A percentile compares a stretch with the other conserved stretches of the same genome.
These are phyloP conservation scores for Canariomyces notabilis DNA, from an alignment of 2,329 filamentous ascomycete species.

Conservation along the genomic window DNA sequence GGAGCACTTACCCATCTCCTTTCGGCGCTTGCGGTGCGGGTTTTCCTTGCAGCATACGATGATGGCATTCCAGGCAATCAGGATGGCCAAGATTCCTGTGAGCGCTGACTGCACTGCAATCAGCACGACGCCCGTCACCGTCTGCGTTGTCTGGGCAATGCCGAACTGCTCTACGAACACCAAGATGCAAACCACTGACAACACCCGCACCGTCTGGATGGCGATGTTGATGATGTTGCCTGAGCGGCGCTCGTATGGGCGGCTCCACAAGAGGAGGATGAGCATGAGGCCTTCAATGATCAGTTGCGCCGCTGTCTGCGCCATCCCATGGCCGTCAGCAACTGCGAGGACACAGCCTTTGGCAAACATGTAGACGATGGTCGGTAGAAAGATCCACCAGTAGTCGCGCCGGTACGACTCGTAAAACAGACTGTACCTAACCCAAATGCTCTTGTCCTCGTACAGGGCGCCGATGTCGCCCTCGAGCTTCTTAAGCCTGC, in stretches of 20 bases:
- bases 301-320: constrained; percentile 74
- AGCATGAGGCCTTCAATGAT: constrained; percentile 78
- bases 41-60: constrained; percentile 80
- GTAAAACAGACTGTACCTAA: constrained; percentile 96
- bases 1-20: constrained; percentile 71
- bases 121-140: constrained; percentile 85
- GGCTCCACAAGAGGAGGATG: constrained; percentile 71
- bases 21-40: constrained; percentile 81
- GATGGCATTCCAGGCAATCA: constrained; percentile 86
- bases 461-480: constrained; percentile 72
- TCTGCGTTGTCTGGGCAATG: constrained; percentile 87
- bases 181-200: constrained; percentile 84
- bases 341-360: constrained; percentile 83
- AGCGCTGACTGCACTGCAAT: constrained; percentile 86
- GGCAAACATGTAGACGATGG: constrained; percentile 83
- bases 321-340: constrained; percentile 77
- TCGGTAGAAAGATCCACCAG: constrained; percentile 95
- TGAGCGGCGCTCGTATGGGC: constrained; percentile 81
- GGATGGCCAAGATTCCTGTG: constrained; percentile 75
- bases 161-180: constrained; percentile 92
- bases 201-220: constrained; percentile 82
- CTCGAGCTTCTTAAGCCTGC: constrained; percentile 66
- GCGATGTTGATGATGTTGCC: constrained; percentile 89
- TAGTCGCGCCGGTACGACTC: constrained; percentile 90
- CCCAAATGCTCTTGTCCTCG: constrained; percentile 84